Evolutionary conservation across 2,329 filamentous ascomycete genomes (phyloP), one percentile per base, ranked within the genome.

Genomic region (Aspergillus sp.): DNA sequence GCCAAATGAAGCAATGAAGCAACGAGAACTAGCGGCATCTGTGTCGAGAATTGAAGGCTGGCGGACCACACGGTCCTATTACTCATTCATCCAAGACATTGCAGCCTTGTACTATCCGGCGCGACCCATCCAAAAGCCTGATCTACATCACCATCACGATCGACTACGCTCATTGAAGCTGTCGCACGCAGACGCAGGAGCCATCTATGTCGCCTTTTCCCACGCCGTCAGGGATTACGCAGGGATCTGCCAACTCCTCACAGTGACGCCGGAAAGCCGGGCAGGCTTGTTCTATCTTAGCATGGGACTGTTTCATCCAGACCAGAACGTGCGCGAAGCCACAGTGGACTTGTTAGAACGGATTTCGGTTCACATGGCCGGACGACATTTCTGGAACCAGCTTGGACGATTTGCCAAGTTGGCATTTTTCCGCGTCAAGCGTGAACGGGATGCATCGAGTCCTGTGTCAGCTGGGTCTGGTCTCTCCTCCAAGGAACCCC

Each of bases 21-120:
- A 86, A 59, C 85, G 84, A 59, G 93, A 98, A 69, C 79, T 98
- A 33, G 87, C 90, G 13, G 91, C 90, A 3, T 95, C 95, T 52
- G 89, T 93, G 42, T 89, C 88, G 49, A 80, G 93, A 48, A 94
- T 98, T 52, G 93, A 98, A 72, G 93, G 91, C 48, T 98, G 93
- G 93, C 83, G 93, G 57, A 94, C 89, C 54, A 97, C 93, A 1
- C 80, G 93, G 51, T 95, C 88, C 61, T 98, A 98, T 65, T 95
- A 94, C 71, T 90, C 88, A 56, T 97, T 89, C 64, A 91, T 97
- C 54, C 88, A 95, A 74, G 88, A 71, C 49, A 66, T 71, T n/a
- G 67, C 69, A 17, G 58, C 66, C 35, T 62, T 65, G 52, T 68
- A 66, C 48, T 65, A 60, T 44, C 62, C 67, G n/a, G 62, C 67